A percentile compares a stretch with the other conserved stretches of the same genome.
phyloP scores from a whole-genome alignment of 345 rosid species.

The Acer campestre region DNA sequence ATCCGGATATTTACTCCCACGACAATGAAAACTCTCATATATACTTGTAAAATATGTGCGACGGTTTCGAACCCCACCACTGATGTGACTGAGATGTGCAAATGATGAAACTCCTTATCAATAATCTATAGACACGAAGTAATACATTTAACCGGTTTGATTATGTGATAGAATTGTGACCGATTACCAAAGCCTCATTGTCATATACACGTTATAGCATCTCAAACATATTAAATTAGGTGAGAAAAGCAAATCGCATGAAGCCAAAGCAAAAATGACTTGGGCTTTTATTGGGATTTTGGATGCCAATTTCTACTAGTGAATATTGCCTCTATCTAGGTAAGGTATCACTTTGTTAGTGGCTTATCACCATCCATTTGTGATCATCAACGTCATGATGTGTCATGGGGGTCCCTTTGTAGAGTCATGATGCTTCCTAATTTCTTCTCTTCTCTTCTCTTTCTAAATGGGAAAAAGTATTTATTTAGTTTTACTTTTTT shows the following conservation, averaged over 20 bases:
- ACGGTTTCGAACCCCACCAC: too few species aligned
- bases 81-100: too few species aligned
- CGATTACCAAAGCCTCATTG: slow-evolving; percentile 11
- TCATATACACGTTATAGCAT: not conserved
- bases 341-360: not conserved
- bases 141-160: slow-evolving; percentile 6
- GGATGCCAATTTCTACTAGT: not conserved
- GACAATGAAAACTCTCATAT: too few species aligned
- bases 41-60: too few species aligned
- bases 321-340: not conserved
- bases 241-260: slow-evolving; percentile 6
- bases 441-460: not conserved
- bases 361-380: not conserved
- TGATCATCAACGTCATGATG: not conserved
- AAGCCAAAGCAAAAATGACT: slow-evolving; percentile 7
- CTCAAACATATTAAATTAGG: not conserved
- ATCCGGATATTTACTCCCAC: too few species aligned
- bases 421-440: not conserved
- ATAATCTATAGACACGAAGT: not conserved
- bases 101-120: too few species aligned
- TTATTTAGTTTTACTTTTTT: too few species aligned
- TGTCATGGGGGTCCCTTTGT: not conserved
- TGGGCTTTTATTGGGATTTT: not conserved
- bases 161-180: slow-evolving; percentile 2
- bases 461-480: not conserved